A percentile compares a stretch with the other conserved stretches of the same genome.
Evolutionary conservation across 2,329 filamentous ascomycete genomes (phyloP).

Genomic region (Fusarium oligoseptatum): DNA sequence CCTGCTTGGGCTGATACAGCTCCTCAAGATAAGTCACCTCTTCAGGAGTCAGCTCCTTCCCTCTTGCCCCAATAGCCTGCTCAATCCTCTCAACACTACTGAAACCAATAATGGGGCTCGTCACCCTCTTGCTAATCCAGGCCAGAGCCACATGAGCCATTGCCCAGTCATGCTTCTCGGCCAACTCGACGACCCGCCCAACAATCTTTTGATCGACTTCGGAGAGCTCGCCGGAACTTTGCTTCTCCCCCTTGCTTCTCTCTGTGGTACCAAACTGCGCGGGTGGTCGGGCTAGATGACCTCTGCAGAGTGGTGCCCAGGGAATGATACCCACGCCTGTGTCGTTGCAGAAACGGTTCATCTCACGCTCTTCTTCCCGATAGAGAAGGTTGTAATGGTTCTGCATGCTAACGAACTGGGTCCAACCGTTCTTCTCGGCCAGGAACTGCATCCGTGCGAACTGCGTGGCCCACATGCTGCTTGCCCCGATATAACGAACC

Average conservation of each 20-base stretch:
- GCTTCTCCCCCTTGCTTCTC: conserved; percentile 30
- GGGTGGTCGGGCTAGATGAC: conserved; percentile 26
- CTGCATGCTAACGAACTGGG: conserved; percentile 70
- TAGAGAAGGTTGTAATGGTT: conserved; percentile 68
- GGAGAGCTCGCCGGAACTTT: conserved; percentile 23
- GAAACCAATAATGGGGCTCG: conserved; percentile 34
- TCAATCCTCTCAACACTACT: conserved; percentile 37
- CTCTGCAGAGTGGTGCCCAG: conserved; percentile 37
- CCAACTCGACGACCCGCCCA: conserved; percentile 18
- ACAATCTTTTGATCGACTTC: conserved; percentile 25
- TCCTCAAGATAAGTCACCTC: conserved; percentile 31
- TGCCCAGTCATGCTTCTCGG: conserved; percentile 21
- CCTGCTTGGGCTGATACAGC: conserved; percentile 30
- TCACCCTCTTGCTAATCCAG: conserved; percentile 25
- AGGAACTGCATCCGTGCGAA: conserved; percentile 64
- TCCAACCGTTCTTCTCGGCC: conserved; percentile 68
- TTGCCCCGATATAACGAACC: conserved; percentile 67
- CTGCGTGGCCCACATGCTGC: conserved; percentile 60
- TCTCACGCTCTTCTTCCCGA: conserved; percentile 68
- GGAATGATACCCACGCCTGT: conserved; percentile 43
- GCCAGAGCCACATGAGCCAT: conserved; percentile 38
- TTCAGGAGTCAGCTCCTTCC: conserved; percentile 16
- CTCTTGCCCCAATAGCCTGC: conserved; percentile 26
- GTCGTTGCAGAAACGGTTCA: conserved; percentile 57
- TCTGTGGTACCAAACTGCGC: conserved; percentile 25